Base-by-base conservation (phyloP, 1,284 basidiomycete genomes). In the Cryptococcus sp. region DNA sequence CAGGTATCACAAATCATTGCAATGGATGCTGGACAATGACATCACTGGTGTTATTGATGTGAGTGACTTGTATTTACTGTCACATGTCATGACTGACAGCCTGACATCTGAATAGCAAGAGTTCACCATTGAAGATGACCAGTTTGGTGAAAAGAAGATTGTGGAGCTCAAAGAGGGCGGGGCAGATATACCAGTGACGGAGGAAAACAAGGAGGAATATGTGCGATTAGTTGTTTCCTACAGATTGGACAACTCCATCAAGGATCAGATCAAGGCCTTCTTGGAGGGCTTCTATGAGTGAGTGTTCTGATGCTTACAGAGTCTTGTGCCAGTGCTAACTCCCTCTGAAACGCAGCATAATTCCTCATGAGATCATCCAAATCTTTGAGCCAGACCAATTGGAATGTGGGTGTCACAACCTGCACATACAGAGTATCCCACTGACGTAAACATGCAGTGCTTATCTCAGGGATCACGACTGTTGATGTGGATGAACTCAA, bases 401-500 rank as follows among this genome's bases (percentile, higher is more conserved):
- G 42, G 96, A 98, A 77, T 83, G 73, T 73, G 46, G 69, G 73
- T 80, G 5, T 21, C 21, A 9, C 54, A 21, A 52, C 61, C 51
- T 59, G 65, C 28, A 65, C 64, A 52, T 53, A 63, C 11, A 13
- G 18, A 20, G 21, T 39, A 13, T 15, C 18, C 15, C 35, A 56
- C 45, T 73, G 71, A 62, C 63, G 65, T 5, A 33, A 4, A 21
- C 50, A 67, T 67, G 47, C 49, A 75, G 72, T 97, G n/a, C 82
- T 97, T 46, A 97, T 97, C 65, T 97, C 94, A 0, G 95, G 94
- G 28, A 89, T 97, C 21, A 94, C 95, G n/a, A 94, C 96, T 67
- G 93, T 98, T 62, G 94, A 98, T 66, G 92, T 98, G 3, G 95
- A 98, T 73, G 95, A 97, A 77, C 96, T 95, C 88, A 87, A 93